Evolutionary conservation across 1,284 basidiomycete species (phyloP), one percentile per base, ranked within the genome.

Genomic region (Cutaneotrichosporon daszewskae): DNA sequence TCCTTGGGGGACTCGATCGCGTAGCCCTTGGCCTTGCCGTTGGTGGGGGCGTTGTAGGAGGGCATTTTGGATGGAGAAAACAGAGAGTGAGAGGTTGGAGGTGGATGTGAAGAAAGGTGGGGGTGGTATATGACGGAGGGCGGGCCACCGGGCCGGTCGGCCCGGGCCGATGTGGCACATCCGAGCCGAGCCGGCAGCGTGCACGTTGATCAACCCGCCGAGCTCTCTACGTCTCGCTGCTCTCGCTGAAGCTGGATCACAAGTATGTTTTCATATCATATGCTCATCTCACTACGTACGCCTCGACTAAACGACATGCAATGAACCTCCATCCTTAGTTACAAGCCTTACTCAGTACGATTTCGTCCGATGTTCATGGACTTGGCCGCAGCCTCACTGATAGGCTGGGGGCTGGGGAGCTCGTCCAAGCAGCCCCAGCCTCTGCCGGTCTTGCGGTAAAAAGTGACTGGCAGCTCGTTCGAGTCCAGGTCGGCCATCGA

Each of bases 1-100:
- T 69, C 47, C 48, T 68, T 66, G 33, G 62, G 58, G 54, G 61
- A 58, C 32, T 45, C 54, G 60, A 68, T 59, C 41, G 68, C 63
- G 60, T 67, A 68, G 18, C 66, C 66, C 58, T 41, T 31, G 18
- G 46, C 50, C 26, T 29, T 34, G 45, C 42, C 42, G 37, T 47
- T 47, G 20, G 13, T 17, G 8, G 50, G 50, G 8, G 50, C 47
- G 32, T 33, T 18, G n/a, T 13, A 13, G 20, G 13, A 16, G 20
- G 25, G 33, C 32, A 20, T 33, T 20, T 20, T 18, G 16, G 16
- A 13, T 12, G 35, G 4, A 27, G 25, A 17, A 5, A 16, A 25
- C 20, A 35, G 34, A 16, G 34, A 29, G 20, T 36, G n/a, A n/a
- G 19, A 18, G 34, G 5, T 14, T 25, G 34, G 18, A n/a, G 18